These are phyloP conservation scores for Cytospora chrysosperma DNA, from an alignment of 2,329 filamentous ascomycete species.

Conservation along the genomic window DNA sequence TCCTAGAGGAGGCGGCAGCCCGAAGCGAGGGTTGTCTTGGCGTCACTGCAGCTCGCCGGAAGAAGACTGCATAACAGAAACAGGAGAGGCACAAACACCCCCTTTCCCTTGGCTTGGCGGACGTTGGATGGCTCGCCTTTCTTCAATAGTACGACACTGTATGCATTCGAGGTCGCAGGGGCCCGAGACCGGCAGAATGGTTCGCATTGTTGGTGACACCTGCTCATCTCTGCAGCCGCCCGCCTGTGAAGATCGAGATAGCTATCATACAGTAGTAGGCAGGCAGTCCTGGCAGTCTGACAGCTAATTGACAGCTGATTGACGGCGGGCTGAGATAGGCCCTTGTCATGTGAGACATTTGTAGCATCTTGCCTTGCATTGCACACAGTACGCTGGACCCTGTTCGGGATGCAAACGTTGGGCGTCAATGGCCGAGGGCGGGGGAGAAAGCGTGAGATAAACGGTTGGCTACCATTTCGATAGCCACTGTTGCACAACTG, in stretches of 20 bases:
- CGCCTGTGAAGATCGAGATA: not conserved
- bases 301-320: not conserved
- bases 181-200: not conserved
- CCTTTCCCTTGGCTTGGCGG: not conserved
- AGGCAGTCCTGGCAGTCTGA: not conserved
- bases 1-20: not conserved
- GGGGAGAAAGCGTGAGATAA: not conserved
- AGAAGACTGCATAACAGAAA: not conserved
- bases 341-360: conserved; percentile 9
- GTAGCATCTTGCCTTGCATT: not conserved
- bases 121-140: not conserved
- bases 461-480: conserved; percentile 6
- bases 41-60: not conserved
- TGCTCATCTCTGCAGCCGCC: not conserved
- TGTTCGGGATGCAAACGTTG: conserved; percentile 2
- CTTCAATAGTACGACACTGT: not conserved
- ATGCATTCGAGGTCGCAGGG: conserved; percentile 7
- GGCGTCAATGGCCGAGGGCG: conserved; percentile 13
- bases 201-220: conserved; percentile 6
- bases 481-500: conserved; percentile 8
- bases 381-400: conserved; percentile 3
- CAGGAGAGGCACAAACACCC: not conserved
- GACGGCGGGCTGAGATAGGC: too few species aligned
- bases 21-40: not conserved
- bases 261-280: not conserved